A percentile compares a stretch with the other conserved stretches of the same genome.
Evolutionary conservation across 2,329 filamentous ascomycete genomes (phyloP).

Genomic region (Aspergillus sp.): DNA sequence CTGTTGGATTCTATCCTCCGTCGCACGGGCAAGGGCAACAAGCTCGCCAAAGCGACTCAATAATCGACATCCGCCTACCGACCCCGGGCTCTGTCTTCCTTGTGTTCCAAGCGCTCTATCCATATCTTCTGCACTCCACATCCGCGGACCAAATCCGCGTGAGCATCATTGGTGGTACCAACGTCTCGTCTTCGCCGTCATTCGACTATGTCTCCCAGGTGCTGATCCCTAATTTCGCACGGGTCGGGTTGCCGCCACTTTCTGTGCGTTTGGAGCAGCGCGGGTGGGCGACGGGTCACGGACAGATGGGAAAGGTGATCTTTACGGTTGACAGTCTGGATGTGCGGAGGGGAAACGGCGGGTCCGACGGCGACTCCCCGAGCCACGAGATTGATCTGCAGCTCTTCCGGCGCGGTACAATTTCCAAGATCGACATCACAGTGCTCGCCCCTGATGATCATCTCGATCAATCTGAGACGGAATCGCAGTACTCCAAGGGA

Average conservation of each 20-base stretch:
- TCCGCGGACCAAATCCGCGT: slow-evolving; percentile 34
- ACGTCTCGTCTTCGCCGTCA: slow-evolving; percentile 55
- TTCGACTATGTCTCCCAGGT: slow-evolving; percentile 59
- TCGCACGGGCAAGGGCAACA: neutral
- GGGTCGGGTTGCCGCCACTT: slow-evolving; percentile 52
- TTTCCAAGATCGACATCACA: slow-evolving; percentile 40
- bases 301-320: slow-evolving; percentile 44
- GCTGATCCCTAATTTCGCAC: slow-evolving; percentile 53
- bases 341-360: neutral
- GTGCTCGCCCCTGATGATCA: slow-evolving; percentile 37
- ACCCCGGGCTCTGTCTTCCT: slow-evolving; percentile 57
- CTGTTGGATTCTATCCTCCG: slow-evolving; percentile 34
- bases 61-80: slow-evolving; percentile 44
- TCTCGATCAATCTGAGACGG: neutral
- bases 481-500: neutral
- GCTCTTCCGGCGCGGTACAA: slow-evolving; percentile 26
- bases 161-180: slow-evolving; percentile 58
- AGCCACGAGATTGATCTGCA: slow-evolving; percentile 37
- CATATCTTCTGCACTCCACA: slow-evolving; percentile 52
- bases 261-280: slow-evolving; percentile 44
- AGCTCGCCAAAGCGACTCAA: slow-evolving; percentile 21
- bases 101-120: slow-evolving; percentile 60
- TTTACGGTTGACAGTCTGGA: slow-evolving; percentile 43
- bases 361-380: neutral
- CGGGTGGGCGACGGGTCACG: slow-evolving; percentile 53